Evolutionary conservation across 129 eudicot genomes (phyloP).

Genomic region (Helianthus tuberosus): DNA sequence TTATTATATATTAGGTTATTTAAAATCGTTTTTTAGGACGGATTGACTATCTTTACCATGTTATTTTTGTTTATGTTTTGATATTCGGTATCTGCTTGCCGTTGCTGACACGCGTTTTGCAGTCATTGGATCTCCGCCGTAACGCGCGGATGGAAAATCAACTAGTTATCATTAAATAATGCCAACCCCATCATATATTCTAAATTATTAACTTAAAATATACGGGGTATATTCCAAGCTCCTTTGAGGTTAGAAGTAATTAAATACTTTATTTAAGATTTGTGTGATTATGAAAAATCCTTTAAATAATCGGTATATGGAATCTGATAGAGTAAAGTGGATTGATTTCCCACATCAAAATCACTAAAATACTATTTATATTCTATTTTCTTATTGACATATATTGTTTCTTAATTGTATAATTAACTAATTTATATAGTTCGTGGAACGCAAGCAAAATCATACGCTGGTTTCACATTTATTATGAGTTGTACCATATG

Average conservation of each 20-base stretch:
- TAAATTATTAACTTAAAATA: neutral
- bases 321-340: slow-evolving; percentile 19
- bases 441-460: slow-evolving; percentile 31
- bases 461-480: slow-evolving; percentile 27
- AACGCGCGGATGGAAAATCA: too few relatives aligned
- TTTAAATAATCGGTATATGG: neutral
- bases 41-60: too few relatives aligned
- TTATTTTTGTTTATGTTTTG: too few relatives aligned
- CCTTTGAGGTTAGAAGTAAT: slow-evolving; percentile 12
- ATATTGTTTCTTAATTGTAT: too few relatives aligned
- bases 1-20: too few relatives aligned
- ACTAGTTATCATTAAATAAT: neutral
- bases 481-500: slow-evolving; percentile 31
- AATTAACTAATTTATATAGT: too few relatives aligned
- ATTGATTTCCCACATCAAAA: slow-evolving; percentile 28
- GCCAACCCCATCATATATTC: neutral
- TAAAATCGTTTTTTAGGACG: too few relatives aligned
- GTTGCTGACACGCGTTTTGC: too few relatives aligned
- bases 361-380: neutral
- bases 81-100: too few relatives aligned
- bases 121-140: too few relatives aligned
- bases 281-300: slow-evolving; percentile 19
- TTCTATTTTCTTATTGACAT: neutral
- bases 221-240: slow-evolving; percentile 19
- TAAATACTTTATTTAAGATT: slow-evolving; percentile 16